Percentiles rank a stretch among this genome's conserved stretches.
phyloP scores from a whole-genome alignment of 2,329 filamentous ascomycete species.

The Mycosphaerella sp. region DNA sequence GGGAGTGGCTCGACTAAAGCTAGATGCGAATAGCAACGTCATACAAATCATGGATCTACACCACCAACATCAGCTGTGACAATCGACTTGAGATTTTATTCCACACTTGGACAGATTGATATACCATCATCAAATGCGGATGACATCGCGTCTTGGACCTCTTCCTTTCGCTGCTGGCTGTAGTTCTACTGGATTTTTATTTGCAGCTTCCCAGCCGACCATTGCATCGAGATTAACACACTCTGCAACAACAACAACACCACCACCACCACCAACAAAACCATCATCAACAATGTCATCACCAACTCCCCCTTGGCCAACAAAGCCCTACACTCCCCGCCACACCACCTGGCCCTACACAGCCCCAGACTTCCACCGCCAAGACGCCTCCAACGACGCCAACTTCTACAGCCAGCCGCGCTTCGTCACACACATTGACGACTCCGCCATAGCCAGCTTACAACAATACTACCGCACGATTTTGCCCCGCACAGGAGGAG shows the following conservation, averaged over 20 bases:
- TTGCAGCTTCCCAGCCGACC: constrained; percentile 11
- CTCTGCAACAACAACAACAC: background rate
- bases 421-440: constrained; percentile 52
- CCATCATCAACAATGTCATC: background rate
- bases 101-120: background rate
- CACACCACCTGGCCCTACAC: constrained; percentile 35
- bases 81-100: too few relatives aligned
- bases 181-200: constrained; percentile 12
- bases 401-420: constrained; percentile 41
- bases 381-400: constrained; percentile 35
- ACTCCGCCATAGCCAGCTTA: constrained; percentile 42
- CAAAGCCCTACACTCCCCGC: constrained; percentile 28
- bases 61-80: too few relatives aligned
- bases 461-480: constrained; percentile 43
- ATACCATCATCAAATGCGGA: constrained; percentile 2
- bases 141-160: constrained; percentile 13
- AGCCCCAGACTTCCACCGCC: constrained; percentile 37
- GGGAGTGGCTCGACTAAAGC: background rate
- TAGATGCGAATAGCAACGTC: background rate
- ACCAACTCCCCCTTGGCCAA: constrained; percentile 14
- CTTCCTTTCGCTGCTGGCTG: constrained; percentile 12
- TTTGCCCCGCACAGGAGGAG: constrained; percentile 37
- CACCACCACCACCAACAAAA: background rate
- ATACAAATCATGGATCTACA: too few relatives aligned
- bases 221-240: background rate